A percentile compares a stretch with the other conserved stretches of the same genome.
Evolutionary conservation across 805 yeast species (phyloP).

Genomic region (Maudiozyma pseudohumilis): DNA sequence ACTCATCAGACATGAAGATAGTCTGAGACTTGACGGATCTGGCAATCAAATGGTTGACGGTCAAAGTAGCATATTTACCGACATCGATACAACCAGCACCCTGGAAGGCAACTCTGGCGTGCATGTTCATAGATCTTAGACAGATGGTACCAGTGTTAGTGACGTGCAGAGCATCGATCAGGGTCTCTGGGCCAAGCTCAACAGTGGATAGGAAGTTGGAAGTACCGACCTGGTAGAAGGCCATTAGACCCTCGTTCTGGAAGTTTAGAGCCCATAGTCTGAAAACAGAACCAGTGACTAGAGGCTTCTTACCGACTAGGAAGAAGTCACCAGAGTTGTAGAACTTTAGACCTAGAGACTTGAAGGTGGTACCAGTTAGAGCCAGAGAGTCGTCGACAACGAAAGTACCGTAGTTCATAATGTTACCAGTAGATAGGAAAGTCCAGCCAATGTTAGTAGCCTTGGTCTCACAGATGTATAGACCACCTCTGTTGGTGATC

Average conservation of each 20-base stretch:
- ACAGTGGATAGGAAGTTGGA: slow-evolving; percentile 2
- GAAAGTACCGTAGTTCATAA: slow-evolving; percentile 6
- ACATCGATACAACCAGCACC: slow-evolving; percentile 11
- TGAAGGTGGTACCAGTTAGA: slow-evolving; percentile 2
- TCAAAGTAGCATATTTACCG: slow-evolving; percentile 5
- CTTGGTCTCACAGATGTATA: slow-evolving; percentile 3
- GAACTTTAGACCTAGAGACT: slow-evolving; percentile 1
- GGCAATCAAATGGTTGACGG: slow-evolving; percentile 1
- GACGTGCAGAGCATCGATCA: slow-evolving; percentile 1
- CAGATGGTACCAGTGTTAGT: slow-evolving; percentile 10
- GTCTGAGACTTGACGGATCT: slow-evolving; percentile 6
- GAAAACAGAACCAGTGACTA: slow-evolving; percentile 1
- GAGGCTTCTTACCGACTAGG: slow-evolving; percentile 1
- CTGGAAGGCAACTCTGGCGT: slow-evolving; percentile 3
- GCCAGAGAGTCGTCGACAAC: slow-evolving; percentile 4
- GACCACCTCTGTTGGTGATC: slow-evolving; percentile 2
- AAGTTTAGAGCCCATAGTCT: slow-evolving; percentile 2
- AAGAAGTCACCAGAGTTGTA: slow-evolving; percentile 2
- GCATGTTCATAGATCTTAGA: slow-evolving; percentile 1
- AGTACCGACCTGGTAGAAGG: slow-evolving; percentile 2
- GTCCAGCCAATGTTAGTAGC: slow-evolving; percentile 2
- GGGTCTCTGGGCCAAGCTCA: slow-evolving; percentile 3
- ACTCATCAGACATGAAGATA: slow-evolving; percentile 5
- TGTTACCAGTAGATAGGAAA: background rate
- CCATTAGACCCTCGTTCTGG: slow-evolving; percentile 3